Evolutionary conservation across 2,329 filamentous ascomycete species (phyloP), one percentile per base, ranked within the genome.

Genomic region (Fusarium goolgardi): DNA sequence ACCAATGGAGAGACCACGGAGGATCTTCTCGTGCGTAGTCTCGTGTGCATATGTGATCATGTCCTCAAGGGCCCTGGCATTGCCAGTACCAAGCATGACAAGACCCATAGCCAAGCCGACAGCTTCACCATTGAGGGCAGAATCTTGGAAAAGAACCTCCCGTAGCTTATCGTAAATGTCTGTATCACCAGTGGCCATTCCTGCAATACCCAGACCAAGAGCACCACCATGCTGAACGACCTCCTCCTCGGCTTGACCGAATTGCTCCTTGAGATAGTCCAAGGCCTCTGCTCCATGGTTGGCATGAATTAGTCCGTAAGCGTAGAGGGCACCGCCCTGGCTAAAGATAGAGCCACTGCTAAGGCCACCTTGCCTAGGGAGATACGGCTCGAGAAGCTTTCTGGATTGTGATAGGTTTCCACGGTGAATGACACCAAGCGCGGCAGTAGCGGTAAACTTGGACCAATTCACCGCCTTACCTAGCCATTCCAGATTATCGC

Each of bases 391-490:
- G 16, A 99, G 86, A 3, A 99, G 86, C 81, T 97, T 97, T 75
- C 94, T 90, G 2, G 94, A 96, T 75, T 99, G 95, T 25, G 91
- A 92, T 61, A 99, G 85, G 79, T 99, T 99, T 57, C 96, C 96
- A 45, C 94, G 91, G 79, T 99, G 96, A 67, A 99, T 97, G 52
- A 98, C 96, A 78, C 96, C 96, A 8, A 99, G 84, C 10, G 96
- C 96, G 58, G 96, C 96, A 6, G 96, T 99, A 16, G 96, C 96
- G 1, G 96, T 97, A 78, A 99, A 99, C 78, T 99, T 99, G 64
- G 94, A 97, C 96, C 96, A 99, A 82, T 99, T 99, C 47, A 98
- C 94, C 27, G 96, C 96, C 83, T 98, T 99, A 63, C 95, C 94
- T 5, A 99, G 83, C 96, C 96, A 99, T 71, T 99, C 96, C 25